Conservation (phyloP, 2,329 filamentous ascomycete species). For the Hymenoscyphus infarciens region DNA sequence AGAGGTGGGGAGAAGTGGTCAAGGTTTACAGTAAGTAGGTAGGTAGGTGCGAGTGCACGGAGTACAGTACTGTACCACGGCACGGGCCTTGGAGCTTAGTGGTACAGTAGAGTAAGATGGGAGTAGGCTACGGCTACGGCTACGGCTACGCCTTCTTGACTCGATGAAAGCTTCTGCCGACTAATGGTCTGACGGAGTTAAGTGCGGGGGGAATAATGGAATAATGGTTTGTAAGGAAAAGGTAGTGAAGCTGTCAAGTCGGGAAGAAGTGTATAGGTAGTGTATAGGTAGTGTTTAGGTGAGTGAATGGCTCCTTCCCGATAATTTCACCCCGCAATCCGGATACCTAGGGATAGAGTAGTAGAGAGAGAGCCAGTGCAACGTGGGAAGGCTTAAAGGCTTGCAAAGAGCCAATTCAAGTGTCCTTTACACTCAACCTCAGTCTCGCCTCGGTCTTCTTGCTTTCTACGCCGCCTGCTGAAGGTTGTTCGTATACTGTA, state of each 20-base stretch:
- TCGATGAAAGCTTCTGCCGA: background rate
- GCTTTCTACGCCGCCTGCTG: too few species aligned
- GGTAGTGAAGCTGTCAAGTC: background rate
- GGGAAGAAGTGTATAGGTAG: background rate
- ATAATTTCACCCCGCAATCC: background rate
- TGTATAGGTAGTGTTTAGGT: background rate
- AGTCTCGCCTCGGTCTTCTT: too few species aligned
- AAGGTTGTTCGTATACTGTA: too few species aligned
- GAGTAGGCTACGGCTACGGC: background rate
- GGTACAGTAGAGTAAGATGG: background rate
- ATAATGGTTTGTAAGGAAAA: background rate
- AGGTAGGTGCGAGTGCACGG: background rate
- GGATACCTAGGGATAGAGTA: background rate
- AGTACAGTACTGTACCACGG: too few species aligned
- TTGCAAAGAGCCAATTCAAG: too few species aligned
- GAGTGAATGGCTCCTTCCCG: background rate
- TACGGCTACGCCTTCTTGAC: background rate
- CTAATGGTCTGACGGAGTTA: background rate
- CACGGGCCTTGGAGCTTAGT: conserved; percentile 1
- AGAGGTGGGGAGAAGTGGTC: background rate
- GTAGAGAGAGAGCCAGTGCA: background rate
- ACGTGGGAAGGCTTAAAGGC: background rate
- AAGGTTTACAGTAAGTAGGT: too few species aligned
- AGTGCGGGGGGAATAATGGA: background rate
- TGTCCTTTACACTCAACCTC: too few species aligned